Evolutionary conservation across 169 alveolate species (phyloP), one percentile per base, ranked within the genome.

Genomic region (Sarcocystis neurona): DNA sequence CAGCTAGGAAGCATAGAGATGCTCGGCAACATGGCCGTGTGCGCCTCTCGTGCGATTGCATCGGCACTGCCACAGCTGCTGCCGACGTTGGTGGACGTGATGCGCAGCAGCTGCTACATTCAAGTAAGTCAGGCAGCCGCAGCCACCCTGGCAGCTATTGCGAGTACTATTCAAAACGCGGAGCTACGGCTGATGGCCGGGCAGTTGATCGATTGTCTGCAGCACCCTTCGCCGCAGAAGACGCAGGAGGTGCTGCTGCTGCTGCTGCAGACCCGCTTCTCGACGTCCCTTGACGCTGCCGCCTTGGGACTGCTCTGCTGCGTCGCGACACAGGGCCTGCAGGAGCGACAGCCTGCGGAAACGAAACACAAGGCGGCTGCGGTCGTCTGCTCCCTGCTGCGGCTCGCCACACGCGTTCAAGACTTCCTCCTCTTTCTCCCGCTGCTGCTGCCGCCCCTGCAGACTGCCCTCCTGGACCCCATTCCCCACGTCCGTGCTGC

Each of bases 1-100:
- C 92, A 91, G 89, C 82, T 94, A 41, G 94, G 93, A 18, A 75
- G 93, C 78, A 91, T 94, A 82, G 94, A 92, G 89, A 46, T 94
- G 44, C 90, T 94, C 63, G 92, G 91, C 39, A 79, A 92, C 27
- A 87, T 92, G 91, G 88, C 91, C 18, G 46, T 72, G 84, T 87
- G 92, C 50, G 48, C 84, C 68, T 79, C 91, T 39, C 85, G 88
- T 84, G 93, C 88, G 89, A 87, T 90, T 2, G 92, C 90, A 8
- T 86, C 70, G 37, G 79, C 89, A 53, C 68, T 90, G 53, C 92
- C 92, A 15, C 48, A 68, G 41, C 63, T 80, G 37, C 74, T 89
- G 23, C 92, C 92, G 1, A 56, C 70, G 32, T 70, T 89, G 43
- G 60, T 74, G 18, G 92, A 89, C 15, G 92, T 79, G 37, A 87